These are phyloP conservation scores for Capsicum pubescens DNA, from an alignment of 257 asterid genomes.

Conservation along the genomic window DNA sequence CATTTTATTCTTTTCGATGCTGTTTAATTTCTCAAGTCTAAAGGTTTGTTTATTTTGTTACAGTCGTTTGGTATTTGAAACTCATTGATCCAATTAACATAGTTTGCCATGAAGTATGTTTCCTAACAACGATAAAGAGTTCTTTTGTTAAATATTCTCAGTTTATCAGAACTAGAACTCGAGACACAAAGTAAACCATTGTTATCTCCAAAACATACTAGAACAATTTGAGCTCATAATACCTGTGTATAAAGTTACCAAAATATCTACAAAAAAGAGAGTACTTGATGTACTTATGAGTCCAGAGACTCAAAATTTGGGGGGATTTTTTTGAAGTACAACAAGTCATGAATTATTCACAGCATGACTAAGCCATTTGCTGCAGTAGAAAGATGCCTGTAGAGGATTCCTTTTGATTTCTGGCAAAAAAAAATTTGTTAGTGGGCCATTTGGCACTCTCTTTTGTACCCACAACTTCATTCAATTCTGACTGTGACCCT, in stretches of 20 bases:
- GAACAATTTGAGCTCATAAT: not conserved
- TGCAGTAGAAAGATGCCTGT: constrained; percentile 1
- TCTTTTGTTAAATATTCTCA: no score
- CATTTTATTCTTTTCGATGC: not conserved
- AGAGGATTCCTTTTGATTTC: constrained; percentile 24
- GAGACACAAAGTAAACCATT: not conserved
- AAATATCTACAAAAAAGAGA: not conserved
- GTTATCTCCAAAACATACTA: not conserved
- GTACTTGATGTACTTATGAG: not conserved
- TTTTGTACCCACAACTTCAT: not conserved
- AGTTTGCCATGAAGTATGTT: not conserved
- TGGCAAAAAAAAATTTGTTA: not conserved
- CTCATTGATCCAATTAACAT: no score
- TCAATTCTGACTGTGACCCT: not conserved
- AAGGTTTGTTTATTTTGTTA: no score
- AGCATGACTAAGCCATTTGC: not conserved
- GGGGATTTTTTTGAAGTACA: not conserved
- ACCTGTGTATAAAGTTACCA: no score
- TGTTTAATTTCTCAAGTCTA: no score
- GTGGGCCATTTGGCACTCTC: not conserved
- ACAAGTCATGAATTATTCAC: not conserved
- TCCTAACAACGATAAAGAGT: not conserved
- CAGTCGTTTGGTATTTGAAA: not conserved
- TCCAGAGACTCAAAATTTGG: not conserved
- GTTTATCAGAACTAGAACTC: not conserved